Conservation (phyloP, 371 early-diverging fungal species). For the Mucor irregularis region DNA sequence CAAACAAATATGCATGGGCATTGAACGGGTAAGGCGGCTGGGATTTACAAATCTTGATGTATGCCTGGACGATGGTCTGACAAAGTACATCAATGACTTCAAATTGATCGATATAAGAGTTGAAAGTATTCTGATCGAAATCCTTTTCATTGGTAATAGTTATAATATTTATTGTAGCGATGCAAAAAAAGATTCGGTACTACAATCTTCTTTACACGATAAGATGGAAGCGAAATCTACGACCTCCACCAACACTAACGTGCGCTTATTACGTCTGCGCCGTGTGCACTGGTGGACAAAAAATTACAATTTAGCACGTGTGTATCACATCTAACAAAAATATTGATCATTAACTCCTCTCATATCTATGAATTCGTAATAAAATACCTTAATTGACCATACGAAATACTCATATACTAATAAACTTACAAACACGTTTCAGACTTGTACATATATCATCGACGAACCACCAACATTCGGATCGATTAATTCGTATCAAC, state of each 20-base stretch:
- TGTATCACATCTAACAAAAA: background rate
- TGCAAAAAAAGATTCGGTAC: background rate
- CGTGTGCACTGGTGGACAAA: constrained; percentile 16
- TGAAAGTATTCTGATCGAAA: background rate
- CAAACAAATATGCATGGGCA: constrained; percentile 8
- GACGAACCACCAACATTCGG: no score
- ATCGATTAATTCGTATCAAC: no score
- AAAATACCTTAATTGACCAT: background rate
- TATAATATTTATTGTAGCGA: background rate
- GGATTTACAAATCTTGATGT: constrained; percentile 6
- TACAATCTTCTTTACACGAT: no score
- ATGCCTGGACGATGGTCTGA: background rate
- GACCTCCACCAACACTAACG: no score
- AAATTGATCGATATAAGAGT: background rate
- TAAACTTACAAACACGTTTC: no score
- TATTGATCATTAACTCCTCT: no score
- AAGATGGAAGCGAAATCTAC: no score
- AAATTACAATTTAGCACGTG: constrained; percentile 2
- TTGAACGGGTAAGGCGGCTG: constrained; percentile 15
- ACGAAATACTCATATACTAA: no score
- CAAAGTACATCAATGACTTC: background rate
- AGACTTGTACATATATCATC: no score
- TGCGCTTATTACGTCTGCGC: background rate
- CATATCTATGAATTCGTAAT: no score
- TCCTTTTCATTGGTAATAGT: background rate